Percentiles rank a stretch among this genome's conserved stretches.
phyloP scores from a whole-genome alignment of 139 green algal genomes.

The Raphidocelis subcapitata region DNA sequence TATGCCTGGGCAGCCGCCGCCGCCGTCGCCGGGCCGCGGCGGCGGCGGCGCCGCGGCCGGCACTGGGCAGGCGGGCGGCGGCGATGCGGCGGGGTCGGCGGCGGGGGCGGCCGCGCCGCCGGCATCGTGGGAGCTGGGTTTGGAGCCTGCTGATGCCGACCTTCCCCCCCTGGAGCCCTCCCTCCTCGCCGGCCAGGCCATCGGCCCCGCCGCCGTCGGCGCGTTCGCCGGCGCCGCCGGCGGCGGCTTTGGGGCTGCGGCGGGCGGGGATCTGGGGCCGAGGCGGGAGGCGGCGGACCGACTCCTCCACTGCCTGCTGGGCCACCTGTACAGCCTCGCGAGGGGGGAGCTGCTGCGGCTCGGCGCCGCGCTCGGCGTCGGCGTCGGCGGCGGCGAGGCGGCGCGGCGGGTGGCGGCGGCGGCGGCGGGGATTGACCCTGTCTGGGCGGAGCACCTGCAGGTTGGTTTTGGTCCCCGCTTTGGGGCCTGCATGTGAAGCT shows the following conservation, averaged over 20 bases:
- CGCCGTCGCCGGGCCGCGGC: not conserved
- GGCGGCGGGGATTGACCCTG: too few relatives aligned
- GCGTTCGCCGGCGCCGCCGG: not conserved
- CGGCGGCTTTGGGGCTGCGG: too few relatives aligned
- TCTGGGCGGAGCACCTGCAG: too few relatives aligned
- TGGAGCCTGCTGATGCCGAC: not conserved
- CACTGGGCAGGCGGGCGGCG: conserved; percentile 4
- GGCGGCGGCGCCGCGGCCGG: conserved; percentile 2
- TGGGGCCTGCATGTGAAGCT: not conserved
- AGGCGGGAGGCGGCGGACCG: conserved; percentile 7
- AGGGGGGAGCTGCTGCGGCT: conserved; percentile 50
- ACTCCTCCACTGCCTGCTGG: conserved; percentile 41
- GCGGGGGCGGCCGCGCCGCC: conserved; percentile 1
- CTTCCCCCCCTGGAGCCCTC: not conserved
- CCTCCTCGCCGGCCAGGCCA: not conserved
- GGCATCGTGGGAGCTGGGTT: not conserved
- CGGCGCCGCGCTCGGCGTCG: conserved; percentile 22
- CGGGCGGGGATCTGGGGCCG: too few relatives aligned
- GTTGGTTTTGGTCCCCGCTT: not conserved
- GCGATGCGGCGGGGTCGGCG: conserved; percentile 1
- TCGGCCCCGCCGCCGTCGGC: not conserved
- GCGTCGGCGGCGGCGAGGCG: not conserved
- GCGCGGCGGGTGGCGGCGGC: not conserved
- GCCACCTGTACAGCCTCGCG: conserved; percentile 51
- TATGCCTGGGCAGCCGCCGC: not conserved